A percentile compares a stretch with the other conserved stretches of the same genome.
These are phyloP conservation scores for Neonectria punicea DNA, from an alignment of 2,329 filamentous ascomycete species.

Conservation along the genomic window DNA sequence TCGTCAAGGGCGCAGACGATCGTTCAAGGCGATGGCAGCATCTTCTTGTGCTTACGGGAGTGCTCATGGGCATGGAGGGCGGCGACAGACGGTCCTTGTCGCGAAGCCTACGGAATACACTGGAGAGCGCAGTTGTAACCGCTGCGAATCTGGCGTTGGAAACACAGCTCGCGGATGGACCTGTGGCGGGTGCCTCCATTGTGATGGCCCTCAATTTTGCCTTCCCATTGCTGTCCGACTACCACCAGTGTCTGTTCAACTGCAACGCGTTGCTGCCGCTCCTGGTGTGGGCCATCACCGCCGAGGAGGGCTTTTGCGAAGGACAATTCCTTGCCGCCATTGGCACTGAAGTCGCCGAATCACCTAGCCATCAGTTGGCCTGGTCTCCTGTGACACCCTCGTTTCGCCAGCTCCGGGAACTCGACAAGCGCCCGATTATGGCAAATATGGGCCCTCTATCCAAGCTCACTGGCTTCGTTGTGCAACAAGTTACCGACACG, in stretches of 20 bases:
- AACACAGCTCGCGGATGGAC: constrained; percentile 53
- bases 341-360: constrained; percentile 71
- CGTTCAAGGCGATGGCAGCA: constrained; percentile 82
- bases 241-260: constrained; percentile 67
- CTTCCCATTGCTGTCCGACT: constrained; percentile 75
- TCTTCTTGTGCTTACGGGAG: constrained; percentile 79
- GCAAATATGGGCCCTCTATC: constrained; percentile 75
- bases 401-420: constrained; percentile 66
- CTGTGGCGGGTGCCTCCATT: constrained; percentile 62
- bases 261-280: constrained; percentile 78
- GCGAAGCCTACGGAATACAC: constrained; percentile 68
- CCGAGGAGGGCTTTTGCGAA: constrained; percentile 77
- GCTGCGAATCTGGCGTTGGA: constrained; percentile 82
- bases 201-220: constrained; percentile 80
- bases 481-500: constrained; percentile 63
- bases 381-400: constrained; percentile 74
- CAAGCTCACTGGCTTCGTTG: constrained; percentile 70
- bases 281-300: constrained; percentile 73
- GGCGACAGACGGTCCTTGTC: constrained; percentile 73
- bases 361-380: constrained; percentile 57
- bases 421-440: constrained; percentile 70
- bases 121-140: constrained; percentile 78
- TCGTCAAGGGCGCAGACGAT: constrained; percentile 67
- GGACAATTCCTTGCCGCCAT: constrained; percentile 80
- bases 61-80: constrained; percentile 80